Base-by-base conservation (phyloP, 2,329 filamentous ascomycete species). In the Lasiodiplodia gonubiensis region DNA sequence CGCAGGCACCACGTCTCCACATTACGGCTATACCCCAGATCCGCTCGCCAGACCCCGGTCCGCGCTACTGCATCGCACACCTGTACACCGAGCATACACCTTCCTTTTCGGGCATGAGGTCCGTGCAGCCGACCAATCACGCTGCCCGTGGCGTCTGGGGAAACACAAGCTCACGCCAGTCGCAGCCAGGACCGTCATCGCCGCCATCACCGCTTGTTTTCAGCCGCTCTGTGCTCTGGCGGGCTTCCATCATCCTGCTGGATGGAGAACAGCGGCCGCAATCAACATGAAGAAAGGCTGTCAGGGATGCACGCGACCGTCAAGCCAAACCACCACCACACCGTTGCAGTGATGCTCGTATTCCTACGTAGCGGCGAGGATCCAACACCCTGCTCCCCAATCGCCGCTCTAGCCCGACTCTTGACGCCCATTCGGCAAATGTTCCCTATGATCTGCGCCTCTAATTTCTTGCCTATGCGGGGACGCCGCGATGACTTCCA, bases 381-480 rank as follows among this genome's bases (percentile, higher is more conserved):
- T 18, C 18, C 57, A 33, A 51, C 46, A 30, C 59, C 37, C 59
- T 51, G 11, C 59, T 51, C 59, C 30, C 59, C 59, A 63, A 51
- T 63, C 42, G 59, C 59, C 30, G 42, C 59, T 37, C 46, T 23
- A 12, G 59, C 46, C 59, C 12, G 11, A 18, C 59, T n/a, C n/a
- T 37, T 46, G 11, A 35, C 59, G 30, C 42, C 59, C 59, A 63
- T 63, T 63, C 46, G 72, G 73, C 68, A 72, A 70, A 66, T 71
- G 23, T 69, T 73, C 72, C 74, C 69, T 60, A 65, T 39, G 67
- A 72, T 71, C 71, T 67, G 64, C 70, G 64, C 57, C 51, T 71
- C 61, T 71, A 69, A 74, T 75, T 74, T 69, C 71, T 70, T 69
- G 70, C 67, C 66, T 64, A 67, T 66, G 66, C 65, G 52, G 64